Evolutionary conservation across 768 basidiomycete genomes (phyloP).

Genomic region (Tricholoma matsutake): DNA sequence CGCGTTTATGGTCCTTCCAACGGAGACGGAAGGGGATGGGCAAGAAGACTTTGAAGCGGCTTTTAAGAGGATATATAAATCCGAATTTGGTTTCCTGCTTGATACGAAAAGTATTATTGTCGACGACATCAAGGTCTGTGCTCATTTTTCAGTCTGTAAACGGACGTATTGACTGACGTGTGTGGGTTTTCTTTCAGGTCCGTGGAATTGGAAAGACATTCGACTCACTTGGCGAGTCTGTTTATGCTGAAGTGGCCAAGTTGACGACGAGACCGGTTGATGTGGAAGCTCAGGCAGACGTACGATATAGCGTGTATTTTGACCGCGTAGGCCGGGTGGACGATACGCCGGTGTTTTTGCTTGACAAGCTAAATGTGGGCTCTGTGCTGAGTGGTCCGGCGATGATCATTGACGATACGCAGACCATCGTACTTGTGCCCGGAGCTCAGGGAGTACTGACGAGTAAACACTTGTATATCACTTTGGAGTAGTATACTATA

Average conservation of each 20-base stretch:
- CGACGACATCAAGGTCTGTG: constrained; percentile 80
- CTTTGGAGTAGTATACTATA: too few relatives aligned
- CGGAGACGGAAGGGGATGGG: constrained; percentile 43
- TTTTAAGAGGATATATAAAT: constrained; percentile 77
- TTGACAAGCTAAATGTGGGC: constrained; percentile 65
- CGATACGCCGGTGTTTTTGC: constrained; percentile 76
- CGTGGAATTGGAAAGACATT: constrained; percentile 91
- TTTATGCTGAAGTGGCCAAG: constrained; percentile 67
- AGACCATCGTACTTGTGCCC: constrained; percentile 88
- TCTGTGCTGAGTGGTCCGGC: constrained; percentile 81
- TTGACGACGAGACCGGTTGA: constrained; percentile 43
- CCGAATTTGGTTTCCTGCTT: constrained; percentile 90
- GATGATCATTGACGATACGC: constrained; percentile 93
- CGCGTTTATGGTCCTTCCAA: constrained; percentile 79
- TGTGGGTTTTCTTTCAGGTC: constrained; percentile 41
- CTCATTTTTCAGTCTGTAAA: neutral
- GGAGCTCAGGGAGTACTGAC: constrained; percentile 64
- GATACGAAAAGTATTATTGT: constrained; percentile 82
- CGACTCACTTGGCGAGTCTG: constrained; percentile 74
- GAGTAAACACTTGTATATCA: constrained; percentile 65
- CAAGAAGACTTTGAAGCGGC: constrained; percentile 73
- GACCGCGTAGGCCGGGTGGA: constrained; percentile 72
- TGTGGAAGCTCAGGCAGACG: constrained; percentile 43
- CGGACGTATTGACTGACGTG: neutral
- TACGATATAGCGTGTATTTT: constrained; percentile 73